Evolutionary conservation across 179 eudicot genomes (phyloP), one percentile per base, ranked within the genome.

Genomic region (Drosera spatulata): DNA sequence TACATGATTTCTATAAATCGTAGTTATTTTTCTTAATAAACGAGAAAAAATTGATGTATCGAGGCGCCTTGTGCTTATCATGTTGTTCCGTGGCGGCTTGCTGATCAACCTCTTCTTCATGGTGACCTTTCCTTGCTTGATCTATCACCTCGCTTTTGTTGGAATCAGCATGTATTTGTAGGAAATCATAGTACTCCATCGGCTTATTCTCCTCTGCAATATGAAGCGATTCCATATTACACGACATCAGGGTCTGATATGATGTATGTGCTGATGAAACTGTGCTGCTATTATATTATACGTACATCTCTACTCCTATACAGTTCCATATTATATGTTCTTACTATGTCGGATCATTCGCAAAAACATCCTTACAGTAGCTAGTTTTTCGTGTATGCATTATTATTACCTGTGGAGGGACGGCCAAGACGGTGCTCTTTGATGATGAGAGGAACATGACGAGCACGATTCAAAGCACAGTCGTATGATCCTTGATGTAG

Each of bases 131-230:
- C 44, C 57, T 72, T 59, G 56, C 46, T 14, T 66, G 66, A 41
- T 79, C 80, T 6, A 60, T 79, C 56, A 75, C 70, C 67, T 80
- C 82, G 39, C 82, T 77, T 39, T 62, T 48, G 39, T 69, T 69
- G 8, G 77, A 77, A 41, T 77, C 77, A 0, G 72, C 56, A 46
- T 74, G 61, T 14, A 77, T 76, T 73, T 74, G 79, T 10, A 77
- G 75, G 62, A 80, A 80, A 71, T 80, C 77, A 55, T 80, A 80
- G 46, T 69, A 80, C 62, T 80, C 79, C 15, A 69, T 67, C 9
- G 58, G 53, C 7, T 65, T 53, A 22, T 65, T 69, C 53, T 58
- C 48, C 49, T 60, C 68, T 67, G 66, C 61, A 5, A 14, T 53
- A 14, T 5, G 6, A 22, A 22, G 39, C 58, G 37, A 33, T 5